A percentile compares a stretch with the other conserved stretches of the same genome.
These are phyloP conservation scores for Lactarius tabidus DNA, from an alignment of 768 basidiomycete species.

Conservation along the genomic window DNA sequence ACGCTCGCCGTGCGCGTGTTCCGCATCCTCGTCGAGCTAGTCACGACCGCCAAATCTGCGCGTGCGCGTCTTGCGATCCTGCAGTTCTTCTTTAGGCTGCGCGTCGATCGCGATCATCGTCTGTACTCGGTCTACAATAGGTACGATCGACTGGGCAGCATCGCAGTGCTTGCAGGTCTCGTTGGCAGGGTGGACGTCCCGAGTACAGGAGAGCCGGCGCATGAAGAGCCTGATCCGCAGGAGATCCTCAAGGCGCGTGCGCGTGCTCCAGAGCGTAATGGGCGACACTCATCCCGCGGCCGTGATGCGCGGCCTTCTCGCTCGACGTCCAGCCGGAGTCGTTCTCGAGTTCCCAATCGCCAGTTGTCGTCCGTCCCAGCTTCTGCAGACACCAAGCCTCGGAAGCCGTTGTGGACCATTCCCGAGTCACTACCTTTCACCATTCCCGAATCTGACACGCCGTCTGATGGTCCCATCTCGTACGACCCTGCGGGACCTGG, in stretches of 20 bases:
- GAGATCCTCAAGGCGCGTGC: conserved; percentile 22
- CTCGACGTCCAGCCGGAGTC: conserved; percentile 25
- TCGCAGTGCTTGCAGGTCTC: conserved; percentile 55
- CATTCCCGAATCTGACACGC: conserved; percentile 51
- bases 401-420: conserved; percentile 58
- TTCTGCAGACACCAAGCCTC: conserved; percentile 32
- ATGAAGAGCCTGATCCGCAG: conserved; percentile 21
- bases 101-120: conserved; percentile 87
- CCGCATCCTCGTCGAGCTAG: conserved; percentile 45
- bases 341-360: conserved; percentile 47
- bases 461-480: conserved; percentile 64
- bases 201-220: conserved; percentile 2
- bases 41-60: conserved; percentile 44
- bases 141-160: conserved; percentile 56
- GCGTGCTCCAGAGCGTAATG: conserved; percentile 24
- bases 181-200: conserved; percentile 48
- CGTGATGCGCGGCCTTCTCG: conserved; percentile 24
- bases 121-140: conserved; percentile 60
- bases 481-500: conserved; percentile 52
- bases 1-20: conserved; percentile 54
- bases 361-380: conserved; percentile 29
- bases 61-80: conserved; percentile 67
- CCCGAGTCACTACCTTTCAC: conserved; percentile 64
- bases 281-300: conserved; percentile 25
- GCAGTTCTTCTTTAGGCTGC: conserved; percentile 83